Conservation (phyloP, 805 yeast genomes). For the Zygosaccharomyces bisporus region DNA sequence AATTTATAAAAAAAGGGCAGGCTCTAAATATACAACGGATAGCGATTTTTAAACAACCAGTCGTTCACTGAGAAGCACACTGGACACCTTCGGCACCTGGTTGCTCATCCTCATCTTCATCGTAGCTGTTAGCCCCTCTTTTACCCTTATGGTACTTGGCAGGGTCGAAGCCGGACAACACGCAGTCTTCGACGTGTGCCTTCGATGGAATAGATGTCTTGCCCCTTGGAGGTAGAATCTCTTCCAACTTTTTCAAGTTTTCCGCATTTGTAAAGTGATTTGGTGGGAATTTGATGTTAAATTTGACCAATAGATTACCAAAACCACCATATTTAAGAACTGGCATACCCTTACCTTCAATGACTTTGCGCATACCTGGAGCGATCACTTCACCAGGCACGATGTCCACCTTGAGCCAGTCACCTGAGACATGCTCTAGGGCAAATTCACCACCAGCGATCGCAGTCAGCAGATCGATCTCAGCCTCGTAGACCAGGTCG, state of each 20-base stretch:
- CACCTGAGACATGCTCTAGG: slow-evolving; percentile 87
- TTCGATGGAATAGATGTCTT: slow-evolving; percentile 58
- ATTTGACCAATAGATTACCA: slow-evolving; percentile 85
- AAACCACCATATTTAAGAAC: slow-evolving; percentile 78
- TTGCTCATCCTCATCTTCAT: slow-evolving; percentile 55
- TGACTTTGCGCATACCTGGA: slow-evolving; percentile 76
- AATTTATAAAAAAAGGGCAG: slow-evolving; percentile 6
- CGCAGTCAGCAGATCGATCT: slow-evolving; percentile 89
- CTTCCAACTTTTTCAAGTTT: slow-evolving; percentile 66
- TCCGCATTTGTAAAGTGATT: slow-evolving; percentile 71
- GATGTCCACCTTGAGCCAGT: slow-evolving; percentile 75
- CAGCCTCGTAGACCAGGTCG: slow-evolving; percentile 79
- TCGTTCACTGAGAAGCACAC: slow-evolving; percentile 82
- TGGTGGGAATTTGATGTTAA: slow-evolving; percentile 84
- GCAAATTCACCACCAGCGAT: slow-evolving; percentile 93
- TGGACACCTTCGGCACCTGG: slow-evolving; percentile 43
- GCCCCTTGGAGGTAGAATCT: slow-evolving; percentile 74
- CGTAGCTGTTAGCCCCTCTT: slow-evolving; percentile 39
- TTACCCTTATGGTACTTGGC: slow-evolving; percentile 46
- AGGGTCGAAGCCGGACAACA: slow-evolving; percentile 64
- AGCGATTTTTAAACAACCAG: slow-evolving; percentile 5
- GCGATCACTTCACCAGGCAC: slow-evolving; percentile 90
- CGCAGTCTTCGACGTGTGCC: slow-evolving; percentile 78
- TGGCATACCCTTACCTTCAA: slow-evolving; percentile 98
- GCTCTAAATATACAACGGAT: slow-evolving; percentile 7